These are phyloP conservation scores for Geotrichum phurueaensis DNA, from an alignment of 1,139 yeast genomes.

Conservation along the genomic window DNA sequence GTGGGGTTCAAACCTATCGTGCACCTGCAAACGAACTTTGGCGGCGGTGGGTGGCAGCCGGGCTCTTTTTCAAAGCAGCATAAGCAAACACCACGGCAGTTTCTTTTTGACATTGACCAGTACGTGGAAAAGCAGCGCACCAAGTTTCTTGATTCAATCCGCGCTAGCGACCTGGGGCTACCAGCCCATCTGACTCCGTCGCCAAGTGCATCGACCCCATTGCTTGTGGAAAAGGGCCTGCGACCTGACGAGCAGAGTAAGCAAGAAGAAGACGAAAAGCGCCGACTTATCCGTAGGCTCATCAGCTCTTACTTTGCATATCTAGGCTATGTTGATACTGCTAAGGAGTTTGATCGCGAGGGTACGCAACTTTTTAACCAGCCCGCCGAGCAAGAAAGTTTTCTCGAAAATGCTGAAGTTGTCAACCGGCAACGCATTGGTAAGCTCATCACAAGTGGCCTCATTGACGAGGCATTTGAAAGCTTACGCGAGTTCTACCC, in stretches of 20 bases:
- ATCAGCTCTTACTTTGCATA: conserved; percentile 66
- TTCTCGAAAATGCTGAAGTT: conserved; percentile 14
- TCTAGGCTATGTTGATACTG: conserved; percentile 66
- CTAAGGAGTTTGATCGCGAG: conserved; percentile 53
- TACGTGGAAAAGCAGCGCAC: conserved; percentile 49
- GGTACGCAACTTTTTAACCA: neutral
- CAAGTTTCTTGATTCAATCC: conserved; percentile 23
- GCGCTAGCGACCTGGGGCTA: conserved; percentile 9
- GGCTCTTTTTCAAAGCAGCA: neutral
- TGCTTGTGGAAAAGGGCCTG: neutral
- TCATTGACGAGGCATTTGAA: conserved; percentile 45
- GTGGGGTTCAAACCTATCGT: conserved; percentile 45
- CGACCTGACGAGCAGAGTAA: neutral
- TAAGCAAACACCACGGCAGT: conserved; percentile 36
- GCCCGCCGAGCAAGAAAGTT: neutral
- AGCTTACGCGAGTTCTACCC: conserved; percentile 45
- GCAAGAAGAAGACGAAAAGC: conserved; percentile 34
- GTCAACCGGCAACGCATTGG: conserved; percentile 52
- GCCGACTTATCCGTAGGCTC: conserved; percentile 45
- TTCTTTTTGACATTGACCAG: conserved; percentile 63
- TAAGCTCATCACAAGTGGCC: conserved; percentile 41
- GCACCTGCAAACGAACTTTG: conserved; percentile 62
- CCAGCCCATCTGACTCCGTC: neutral
- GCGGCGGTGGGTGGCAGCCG: conserved; percentile 35
- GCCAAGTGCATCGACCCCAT: neutral